These are phyloP conservation scores for Suhomyces sp. DNA, from an alignment of 805 yeast genomes.

Conservation along the genomic window DNA sequence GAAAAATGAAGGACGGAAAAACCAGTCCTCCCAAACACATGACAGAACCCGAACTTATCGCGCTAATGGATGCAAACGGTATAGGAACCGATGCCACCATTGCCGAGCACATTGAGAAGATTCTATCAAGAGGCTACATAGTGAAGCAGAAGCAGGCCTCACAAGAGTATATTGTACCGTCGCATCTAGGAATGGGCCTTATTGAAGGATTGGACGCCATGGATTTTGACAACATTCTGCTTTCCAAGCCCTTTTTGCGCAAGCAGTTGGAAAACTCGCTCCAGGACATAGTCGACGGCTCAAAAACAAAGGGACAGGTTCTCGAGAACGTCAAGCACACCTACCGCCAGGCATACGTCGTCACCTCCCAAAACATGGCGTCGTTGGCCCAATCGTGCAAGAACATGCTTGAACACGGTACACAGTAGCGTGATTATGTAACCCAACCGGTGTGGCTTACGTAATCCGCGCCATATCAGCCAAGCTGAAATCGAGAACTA, in stretches of 20 bases:
- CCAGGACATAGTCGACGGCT: slow-evolving; percentile 66
- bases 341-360: slow-evolving; percentile 60
- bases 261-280: slow-evolving; percentile 69
- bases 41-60: slow-evolving; percentile 90
- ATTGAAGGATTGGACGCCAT: slow-evolving; percentile 85
- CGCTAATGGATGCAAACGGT: slow-evolving; percentile 94
- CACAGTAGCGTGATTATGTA: neutral
- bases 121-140: slow-evolving; percentile 65
- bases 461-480: neutral
- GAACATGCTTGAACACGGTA: neutral
- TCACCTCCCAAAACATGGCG: slow-evolving; percentile 42
- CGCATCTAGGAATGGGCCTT: slow-evolving; percentile 78
- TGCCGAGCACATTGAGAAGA: slow-evolving; percentile 93
- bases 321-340: slow-evolving; percentile 49
- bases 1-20: slow-evolving; percentile 65
- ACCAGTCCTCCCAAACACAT: slow-evolving; percentile 79
- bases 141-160: slow-evolving; percentile 38
- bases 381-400: slow-evolving; percentile 27
- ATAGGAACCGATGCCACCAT: slow-evolving; percentile 99
- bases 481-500: neutral
- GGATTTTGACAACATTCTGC: slow-evolving; percentile 64
- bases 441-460: slow-evolving; percentile 3
- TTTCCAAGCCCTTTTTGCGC: slow-evolving; percentile 87
- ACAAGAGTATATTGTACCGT: slow-evolving; percentile 61
- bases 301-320: slow-evolving; percentile 50